These are phyloP conservation scores for Pseudogymnoascus sp. DNA, from an alignment of 2,329 filamentous ascomycete genomes.

Conservation along the genomic window DNA sequence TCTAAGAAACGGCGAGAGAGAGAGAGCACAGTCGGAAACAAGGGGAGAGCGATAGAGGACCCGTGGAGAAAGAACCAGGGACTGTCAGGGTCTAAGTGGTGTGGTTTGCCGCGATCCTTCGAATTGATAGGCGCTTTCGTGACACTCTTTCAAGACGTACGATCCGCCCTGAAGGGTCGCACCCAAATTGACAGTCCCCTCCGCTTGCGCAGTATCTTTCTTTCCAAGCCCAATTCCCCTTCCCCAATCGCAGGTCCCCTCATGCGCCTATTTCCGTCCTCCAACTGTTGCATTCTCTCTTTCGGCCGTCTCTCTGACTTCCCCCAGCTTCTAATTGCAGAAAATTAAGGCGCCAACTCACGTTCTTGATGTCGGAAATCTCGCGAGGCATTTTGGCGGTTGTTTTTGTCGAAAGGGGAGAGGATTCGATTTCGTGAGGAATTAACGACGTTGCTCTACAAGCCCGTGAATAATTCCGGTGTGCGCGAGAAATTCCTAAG, in stretches of 20 bases:
- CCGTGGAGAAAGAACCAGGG: background rate
- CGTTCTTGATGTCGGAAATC: slow-evolving; percentile 95
- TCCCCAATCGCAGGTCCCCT: background rate
- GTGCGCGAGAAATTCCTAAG: slow-evolving; percentile 13
- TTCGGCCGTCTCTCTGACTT: background rate
- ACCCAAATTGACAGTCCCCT: background rate
- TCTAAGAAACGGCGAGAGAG: background rate
- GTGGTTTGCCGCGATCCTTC: background rate
- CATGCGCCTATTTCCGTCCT: background rate
- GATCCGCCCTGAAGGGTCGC: background rate
- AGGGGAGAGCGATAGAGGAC: background rate
- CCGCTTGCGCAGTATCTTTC: background rate
- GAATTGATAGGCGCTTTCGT: slow-evolving; percentile 26
- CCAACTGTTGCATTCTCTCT: background rate
- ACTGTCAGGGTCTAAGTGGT: background rate
- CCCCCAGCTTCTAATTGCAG: background rate
- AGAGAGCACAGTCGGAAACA: background rate
- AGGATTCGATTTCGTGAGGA: slow-evolving; percentile 12
- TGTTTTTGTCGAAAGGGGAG: slow-evolving; percentile 19
- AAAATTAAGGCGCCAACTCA: slow-evolving; percentile 31
- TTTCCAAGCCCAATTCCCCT: background rate
- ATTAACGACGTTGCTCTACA: slow-evolving; percentile 6
- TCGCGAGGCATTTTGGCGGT: slow-evolving; percentile 91
- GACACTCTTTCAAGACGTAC: background rate
- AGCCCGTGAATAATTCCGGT: slow-evolving; percentile 11